Conservation (phyloP, 192 early-diverging fungal genomes). For the Dimargaris cristalligena region DNA sequence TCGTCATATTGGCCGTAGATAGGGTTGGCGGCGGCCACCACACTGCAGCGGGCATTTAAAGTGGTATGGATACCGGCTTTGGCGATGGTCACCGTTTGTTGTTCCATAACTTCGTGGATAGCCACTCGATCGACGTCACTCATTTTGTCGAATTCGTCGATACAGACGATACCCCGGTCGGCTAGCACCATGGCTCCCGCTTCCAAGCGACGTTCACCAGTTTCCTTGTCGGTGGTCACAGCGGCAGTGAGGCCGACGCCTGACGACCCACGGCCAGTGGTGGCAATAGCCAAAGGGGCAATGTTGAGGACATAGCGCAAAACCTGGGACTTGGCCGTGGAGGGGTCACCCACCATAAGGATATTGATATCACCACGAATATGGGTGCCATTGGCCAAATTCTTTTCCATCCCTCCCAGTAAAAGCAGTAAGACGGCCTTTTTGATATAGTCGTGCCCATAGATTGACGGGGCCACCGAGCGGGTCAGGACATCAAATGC, state of each 20-base stretch:
- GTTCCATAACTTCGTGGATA: conserved; percentile 99
- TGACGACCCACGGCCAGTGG: conserved; percentile 89
- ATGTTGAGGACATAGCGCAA: conserved; percentile 88
- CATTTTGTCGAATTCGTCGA: conserved; percentile 99
- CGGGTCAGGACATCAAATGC: conserved; percentile 67
- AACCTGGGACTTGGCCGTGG: conserved; percentile 98
- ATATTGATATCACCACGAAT: conserved; percentile 97
- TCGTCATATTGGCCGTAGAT: conserved; percentile 79
- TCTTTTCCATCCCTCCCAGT: conserved; percentile 86
- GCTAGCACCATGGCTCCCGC: conserved; percentile 98
- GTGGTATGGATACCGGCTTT: conserved; percentile 99
- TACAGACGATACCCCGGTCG: conserved; percentile 93
- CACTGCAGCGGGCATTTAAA: conserved; percentile 89
- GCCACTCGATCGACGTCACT: conserved; percentile 90
- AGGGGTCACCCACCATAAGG: conserved; percentile 95
- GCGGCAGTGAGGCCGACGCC: conserved; percentile 97
- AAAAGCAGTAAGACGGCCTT: conserved; percentile 81
- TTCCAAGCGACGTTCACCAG: conserved; percentile 82
- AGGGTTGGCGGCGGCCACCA: conserved; percentile 96
- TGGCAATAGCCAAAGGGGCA: conserved; percentile 90
- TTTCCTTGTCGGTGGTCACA: conserved; percentile 87
- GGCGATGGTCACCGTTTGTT: conserved; percentile 94
- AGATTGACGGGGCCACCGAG: conserved; percentile 79
- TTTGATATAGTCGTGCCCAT: conserved; percentile 89
- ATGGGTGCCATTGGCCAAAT: conserved; percentile 85